Evolutionary conservation across 805 yeast genomes (phyloP).

Genomic region (Metschnikowia lachancei): DNA sequence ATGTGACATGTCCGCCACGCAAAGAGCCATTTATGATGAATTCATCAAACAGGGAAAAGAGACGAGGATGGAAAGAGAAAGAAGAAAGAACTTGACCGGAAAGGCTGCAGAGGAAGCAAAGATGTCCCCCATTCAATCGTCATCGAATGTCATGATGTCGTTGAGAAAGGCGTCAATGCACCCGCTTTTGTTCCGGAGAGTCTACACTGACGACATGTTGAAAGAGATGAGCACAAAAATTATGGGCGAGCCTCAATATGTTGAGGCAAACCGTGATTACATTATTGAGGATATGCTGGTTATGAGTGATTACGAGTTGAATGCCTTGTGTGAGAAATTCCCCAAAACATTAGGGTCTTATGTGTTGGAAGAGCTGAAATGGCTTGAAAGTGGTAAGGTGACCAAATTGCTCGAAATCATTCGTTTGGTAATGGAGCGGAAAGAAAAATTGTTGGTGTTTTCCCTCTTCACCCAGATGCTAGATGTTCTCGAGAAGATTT

Average conservation of each 20-base stretch:
- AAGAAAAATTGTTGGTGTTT: constrained; percentile 73
- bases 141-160: constrained; percentile 78
- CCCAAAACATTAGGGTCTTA: constrained; percentile 59
- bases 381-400: constrained; percentile 75
- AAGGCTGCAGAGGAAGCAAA: constrained; percentile 35
- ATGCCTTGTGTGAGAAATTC: constrained; percentile 68
- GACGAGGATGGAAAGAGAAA: constrained; percentile 42
- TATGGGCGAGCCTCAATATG: constrained; percentile 77
- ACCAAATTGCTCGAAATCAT: constrained; percentile 53
- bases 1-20: constrained; percentile 62
- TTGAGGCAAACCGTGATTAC: constrained; percentile 69
- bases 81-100: constrained; percentile 38
- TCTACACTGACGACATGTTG: constrained; percentile 56
- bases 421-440: constrained; percentile 54
- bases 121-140: constrained; percentile 37
- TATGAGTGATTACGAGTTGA: constrained; percentile 89
- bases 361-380: constrained; percentile 52
- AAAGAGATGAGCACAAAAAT: constrained; percentile 72
- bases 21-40: constrained; percentile 56
- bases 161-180: constrained; percentile 91
- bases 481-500: constrained; percentile 78
- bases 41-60: constrained; percentile 49
- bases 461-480: constrained; percentile 91
- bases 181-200: constrained; percentile 75
- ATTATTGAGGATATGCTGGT: constrained; percentile 93